These are phyloP conservation scores for Margaritispora aquatica DNA, from an alignment of 495 filamentous ascomycete species.

Conservation along the genomic window DNA sequence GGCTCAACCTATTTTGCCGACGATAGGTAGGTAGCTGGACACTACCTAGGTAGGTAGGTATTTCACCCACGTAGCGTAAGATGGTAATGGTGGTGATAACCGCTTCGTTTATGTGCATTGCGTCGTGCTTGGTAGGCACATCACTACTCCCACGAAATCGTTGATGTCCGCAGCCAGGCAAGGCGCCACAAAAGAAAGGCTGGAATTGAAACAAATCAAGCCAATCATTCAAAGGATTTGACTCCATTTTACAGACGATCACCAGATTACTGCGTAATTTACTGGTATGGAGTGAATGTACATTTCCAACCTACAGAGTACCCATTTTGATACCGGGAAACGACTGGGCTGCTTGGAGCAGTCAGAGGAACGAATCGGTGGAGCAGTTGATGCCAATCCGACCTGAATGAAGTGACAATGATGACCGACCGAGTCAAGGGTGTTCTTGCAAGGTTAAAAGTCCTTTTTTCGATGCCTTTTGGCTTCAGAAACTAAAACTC, in stretches of 20 bases:
- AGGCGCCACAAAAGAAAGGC: too few species aligned
- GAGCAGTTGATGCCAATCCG: not conserved
- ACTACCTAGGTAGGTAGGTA: too few species aligned
- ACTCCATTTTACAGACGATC: not conserved
- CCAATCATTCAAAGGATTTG: not conserved
- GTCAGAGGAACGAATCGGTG: not conserved
- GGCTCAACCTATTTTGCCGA: not conserved
- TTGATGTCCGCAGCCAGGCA: too few species aligned
- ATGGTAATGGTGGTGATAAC: not conserved
- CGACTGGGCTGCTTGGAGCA: not conserved
- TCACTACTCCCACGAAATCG: too few species aligned
- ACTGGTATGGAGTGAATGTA: too few species aligned
- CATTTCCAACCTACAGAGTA: too few species aligned
- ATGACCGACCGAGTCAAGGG: not conserved
- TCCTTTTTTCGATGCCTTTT: too few species aligned
- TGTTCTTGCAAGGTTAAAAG: not conserved
- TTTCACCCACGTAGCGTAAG: not conserved
- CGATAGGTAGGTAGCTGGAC: too few species aligned
- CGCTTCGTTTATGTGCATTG: not conserved
- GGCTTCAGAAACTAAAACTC: not conserved
- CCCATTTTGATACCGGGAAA: too few species aligned
- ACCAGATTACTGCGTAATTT: not conserved
- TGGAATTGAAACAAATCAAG: too few species aligned
- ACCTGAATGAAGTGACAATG: not conserved
- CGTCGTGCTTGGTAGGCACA: not conserved